A percentile compares a stretch with the other conserved stretches of the same genome.
Conservation (phyloP, 495 filamentous ascomycete genomes). For the Apodospora peruviana region DNA sequence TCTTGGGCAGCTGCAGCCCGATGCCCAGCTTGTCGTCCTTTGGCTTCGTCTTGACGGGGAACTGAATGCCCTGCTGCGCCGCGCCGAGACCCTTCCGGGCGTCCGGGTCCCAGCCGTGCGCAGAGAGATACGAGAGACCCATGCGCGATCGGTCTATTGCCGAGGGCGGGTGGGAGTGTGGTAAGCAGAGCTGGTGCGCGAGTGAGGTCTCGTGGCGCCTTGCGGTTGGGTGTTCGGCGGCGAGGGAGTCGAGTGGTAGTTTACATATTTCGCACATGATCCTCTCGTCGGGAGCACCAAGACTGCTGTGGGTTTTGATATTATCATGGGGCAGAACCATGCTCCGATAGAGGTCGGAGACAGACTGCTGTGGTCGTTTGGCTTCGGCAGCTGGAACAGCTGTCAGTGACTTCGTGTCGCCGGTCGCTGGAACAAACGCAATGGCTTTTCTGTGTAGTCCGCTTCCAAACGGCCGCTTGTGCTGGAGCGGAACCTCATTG, state of each 20-base stretch:
- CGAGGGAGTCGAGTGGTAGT: neutral
- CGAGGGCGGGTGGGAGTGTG: conserved; percentile 80
- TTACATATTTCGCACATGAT: conserved; percentile 7
- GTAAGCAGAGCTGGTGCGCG: conserved; percentile 74
- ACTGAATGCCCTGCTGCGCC: conserved; percentile 63
- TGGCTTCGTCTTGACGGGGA: conserved; percentile 64
- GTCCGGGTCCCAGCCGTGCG: conserved; percentile 88
- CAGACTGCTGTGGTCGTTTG: conserved; percentile 23
- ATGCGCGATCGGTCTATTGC: conserved; percentile 71
- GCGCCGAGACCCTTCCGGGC: conserved; percentile 66
- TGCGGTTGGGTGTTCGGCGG: neutral
- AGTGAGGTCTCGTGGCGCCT: conserved; percentile 63
- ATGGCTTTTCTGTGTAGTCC: conserved; percentile 72
- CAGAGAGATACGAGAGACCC: conserved; percentile 68
- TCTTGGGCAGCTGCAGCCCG: conserved; percentile 45
- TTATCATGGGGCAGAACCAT: conserved; percentile 42
- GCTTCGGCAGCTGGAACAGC: conserved; percentile 10
- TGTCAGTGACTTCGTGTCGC: conserved; percentile 36
- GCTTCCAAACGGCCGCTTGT: conserved; percentile 72
- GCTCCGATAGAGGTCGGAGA: conserved; percentile 64
- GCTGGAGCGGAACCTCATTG: conserved; percentile 63
- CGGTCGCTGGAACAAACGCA: conserved; percentile 70
- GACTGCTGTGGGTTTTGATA: conserved; percentile 7
- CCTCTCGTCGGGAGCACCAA: neutral
- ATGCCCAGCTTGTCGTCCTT: conserved; percentile 75